Evolutionary conservation across 1,139 yeast species (phyloP).

Genomic region (Nakaseomyces delphensis): DNA sequence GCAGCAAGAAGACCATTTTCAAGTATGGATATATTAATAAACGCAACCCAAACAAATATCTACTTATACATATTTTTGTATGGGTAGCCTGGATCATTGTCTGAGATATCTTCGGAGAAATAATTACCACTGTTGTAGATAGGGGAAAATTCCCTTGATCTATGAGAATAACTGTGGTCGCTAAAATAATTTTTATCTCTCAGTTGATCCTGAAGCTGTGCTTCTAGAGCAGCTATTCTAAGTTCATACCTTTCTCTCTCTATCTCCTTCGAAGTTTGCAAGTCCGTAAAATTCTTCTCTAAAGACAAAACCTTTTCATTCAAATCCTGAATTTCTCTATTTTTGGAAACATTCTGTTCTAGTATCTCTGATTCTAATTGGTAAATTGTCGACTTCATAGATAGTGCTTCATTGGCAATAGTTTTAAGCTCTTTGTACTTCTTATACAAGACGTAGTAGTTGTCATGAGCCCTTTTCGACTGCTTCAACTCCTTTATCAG

Average conservation of each 20-base stretch:
- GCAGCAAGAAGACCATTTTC: background rate
- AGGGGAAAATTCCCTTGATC: constrained; percentile 9
- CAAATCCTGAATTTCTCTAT: constrained; percentile 21
- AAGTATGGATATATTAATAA: background rate
- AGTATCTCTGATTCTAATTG: constrained; percentile 1
- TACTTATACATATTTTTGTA: constrained; percentile 1
- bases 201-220: constrained; percentile 4
- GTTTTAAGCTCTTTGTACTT: constrained; percentile 37
- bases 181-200: constrained; percentile 5
- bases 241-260: constrained; percentile 14
- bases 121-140: constrained; percentile 2
- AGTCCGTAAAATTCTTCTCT: constrained; percentile 17
- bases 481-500: constrained; percentile 30
- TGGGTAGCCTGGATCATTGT: constrained; percentile 2
- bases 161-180: constrained; percentile 5
- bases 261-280: constrained; percentile 17
- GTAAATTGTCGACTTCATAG: constrained; percentile 12
- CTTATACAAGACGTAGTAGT: constrained; percentile 36
- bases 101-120: constrained; percentile 5
- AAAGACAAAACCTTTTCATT: constrained; percentile 20
- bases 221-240: constrained; percentile 19
- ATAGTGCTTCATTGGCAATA: constrained; percentile 6
- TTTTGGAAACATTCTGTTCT: constrained; percentile 12
- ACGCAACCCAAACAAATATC: background rate
- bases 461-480: constrained; percentile 30